phyloP scores from a whole-genome alignment of 139 green algal genomes.

The Chlorella sp. region DNA sequence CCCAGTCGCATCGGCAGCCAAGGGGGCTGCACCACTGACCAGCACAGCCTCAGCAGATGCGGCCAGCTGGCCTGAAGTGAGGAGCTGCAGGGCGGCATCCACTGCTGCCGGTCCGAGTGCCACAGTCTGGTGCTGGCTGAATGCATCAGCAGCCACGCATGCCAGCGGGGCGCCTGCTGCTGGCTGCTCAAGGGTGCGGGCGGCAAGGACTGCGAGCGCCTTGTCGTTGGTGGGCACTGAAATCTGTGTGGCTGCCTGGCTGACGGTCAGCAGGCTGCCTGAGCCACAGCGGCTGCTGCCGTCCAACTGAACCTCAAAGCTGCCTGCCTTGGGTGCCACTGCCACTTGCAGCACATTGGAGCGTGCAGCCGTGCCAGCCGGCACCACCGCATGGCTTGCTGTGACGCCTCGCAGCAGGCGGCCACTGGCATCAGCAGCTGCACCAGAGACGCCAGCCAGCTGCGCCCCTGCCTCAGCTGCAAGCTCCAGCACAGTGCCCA shows the following conservation, averaged over 20 bases:
- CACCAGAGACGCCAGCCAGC: not conserved
- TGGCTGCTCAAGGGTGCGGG: no score
- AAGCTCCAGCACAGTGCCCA: conserved; percentile 22
- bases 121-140: conserved; percentile 15
- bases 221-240: no score
- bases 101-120: not conserved
- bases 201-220: no score
- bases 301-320: conserved; percentile 3
- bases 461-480: conserved; percentile 22
- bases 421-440: not conserved
- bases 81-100: conserved; percentile 17
- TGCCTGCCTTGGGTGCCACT: not conserved
- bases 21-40: not conserved
- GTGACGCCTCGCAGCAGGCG: not conserved
- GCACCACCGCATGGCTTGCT: not conserved
- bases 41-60: not conserved
- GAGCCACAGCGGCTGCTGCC: not conserved
- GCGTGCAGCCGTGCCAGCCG: not conserved
- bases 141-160: not conserved
- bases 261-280: no score
- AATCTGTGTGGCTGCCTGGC: no score
- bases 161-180: not conserved
- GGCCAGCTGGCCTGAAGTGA: not conserved
- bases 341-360: not conserved
- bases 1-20: not conserved